Percentiles rank a stretch among this genome's conserved stretches.
phyloP scores from a whole-genome alignment of 305 asterid genomes.

The Andrographis paniculata region DNA sequence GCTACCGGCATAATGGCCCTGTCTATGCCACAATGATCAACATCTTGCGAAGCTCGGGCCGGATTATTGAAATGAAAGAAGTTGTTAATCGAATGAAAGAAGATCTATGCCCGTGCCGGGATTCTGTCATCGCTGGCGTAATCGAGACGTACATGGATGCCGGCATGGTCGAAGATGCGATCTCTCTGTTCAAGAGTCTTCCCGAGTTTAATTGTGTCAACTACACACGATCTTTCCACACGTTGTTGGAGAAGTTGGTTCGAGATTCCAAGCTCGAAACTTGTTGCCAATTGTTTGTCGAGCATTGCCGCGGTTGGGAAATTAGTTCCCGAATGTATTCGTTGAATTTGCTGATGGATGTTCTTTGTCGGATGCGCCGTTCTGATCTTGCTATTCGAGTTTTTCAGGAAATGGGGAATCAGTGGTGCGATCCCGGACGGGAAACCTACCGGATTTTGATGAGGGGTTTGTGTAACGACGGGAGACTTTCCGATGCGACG shows the following conservation, averaged over 20 bases:
- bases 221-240: slow-evolving; percentile 50
- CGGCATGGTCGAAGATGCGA: slow-evolving; percentile 50
- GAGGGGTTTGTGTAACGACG: slow-evolving; percentile 80
- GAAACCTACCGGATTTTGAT: slow-evolving; percentile 63
- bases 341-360: slow-evolving; percentile 50
- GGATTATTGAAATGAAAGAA: slow-evolving; percentile 49
- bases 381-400: slow-evolving; percentile 71
- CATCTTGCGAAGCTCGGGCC: slow-evolving; percentile 48
- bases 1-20: slow-evolving; percentile 56
- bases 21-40: slow-evolving; percentile 56
- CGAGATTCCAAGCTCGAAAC: slow-evolving; percentile 38
- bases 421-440: slow-evolving; percentile 62
- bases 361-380: slow-evolving; percentile 51
- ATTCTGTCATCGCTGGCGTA: slow-evolving; percentile 46
- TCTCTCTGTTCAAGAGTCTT: slow-evolving; percentile 47
- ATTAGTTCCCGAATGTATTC: slow-evolving; percentile 44
- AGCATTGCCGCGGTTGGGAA: slow-evolving; percentile 49
- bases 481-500: slow-evolving; percentile 64
- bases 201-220: slow-evolving; percentile 62
- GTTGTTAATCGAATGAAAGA: slow-evolving; percentile 48
- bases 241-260: slow-evolving; percentile 53
- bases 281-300: slow-evolving; percentile 41
- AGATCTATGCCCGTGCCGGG: slow-evolving; percentile 73
- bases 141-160: slow-evolving; percentile 49
- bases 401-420: slow-evolving; percentile 77